phyloP scores from a whole-genome alignment of 2,329 filamentous ascomycete genomes.

The Ceratocystis colombiana region DNA sequence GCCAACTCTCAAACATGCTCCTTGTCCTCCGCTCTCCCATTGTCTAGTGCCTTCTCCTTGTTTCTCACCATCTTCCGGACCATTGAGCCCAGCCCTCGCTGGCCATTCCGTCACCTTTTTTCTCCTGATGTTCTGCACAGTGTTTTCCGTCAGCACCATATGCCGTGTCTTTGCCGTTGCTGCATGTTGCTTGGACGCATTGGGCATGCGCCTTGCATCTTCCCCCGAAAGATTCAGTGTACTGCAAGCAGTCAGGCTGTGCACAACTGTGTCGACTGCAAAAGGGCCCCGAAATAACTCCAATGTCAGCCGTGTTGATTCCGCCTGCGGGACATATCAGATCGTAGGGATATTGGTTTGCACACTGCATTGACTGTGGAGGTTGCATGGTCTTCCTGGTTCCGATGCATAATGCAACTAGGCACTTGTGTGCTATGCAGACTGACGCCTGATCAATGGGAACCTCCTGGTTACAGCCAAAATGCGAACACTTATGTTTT shows the following conservation, averaged over 20 bases:
- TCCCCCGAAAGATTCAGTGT: neutral
- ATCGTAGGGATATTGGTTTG: neutral
- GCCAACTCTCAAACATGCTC: no score
- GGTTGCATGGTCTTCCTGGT: neutral
- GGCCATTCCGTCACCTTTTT: neutral
- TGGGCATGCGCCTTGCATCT: neutral
- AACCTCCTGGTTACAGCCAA: constrained; percentile 3
- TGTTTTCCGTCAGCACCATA: constrained; percentile 9
- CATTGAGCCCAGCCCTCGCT: constrained; percentile 14
- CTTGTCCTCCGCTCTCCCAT: neutral
- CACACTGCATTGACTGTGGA: neutral
- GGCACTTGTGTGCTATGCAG: constrained; percentile 22
- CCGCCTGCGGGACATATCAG: neutral
- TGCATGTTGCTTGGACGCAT: neutral
- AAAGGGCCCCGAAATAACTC: constrained; percentile 4
- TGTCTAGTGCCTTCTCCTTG: neutral
- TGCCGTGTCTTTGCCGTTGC: neutral
- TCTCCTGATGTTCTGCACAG: constrained; percentile 6
- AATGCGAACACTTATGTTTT: constrained; percentile 14
- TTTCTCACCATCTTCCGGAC: constrained; percentile 15
- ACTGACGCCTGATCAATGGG: constrained; percentile 4
- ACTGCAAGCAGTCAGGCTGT: constrained; percentile 8
- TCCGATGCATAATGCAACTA: constrained; percentile 17
- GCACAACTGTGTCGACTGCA: constrained; percentile 6
- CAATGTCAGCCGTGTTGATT: neutral